Percentiles rank a stretch among this genome's conserved stretches.
Conservation (phyloP, 768 basidiomycete species). For the Boletellus ananas region DNA sequence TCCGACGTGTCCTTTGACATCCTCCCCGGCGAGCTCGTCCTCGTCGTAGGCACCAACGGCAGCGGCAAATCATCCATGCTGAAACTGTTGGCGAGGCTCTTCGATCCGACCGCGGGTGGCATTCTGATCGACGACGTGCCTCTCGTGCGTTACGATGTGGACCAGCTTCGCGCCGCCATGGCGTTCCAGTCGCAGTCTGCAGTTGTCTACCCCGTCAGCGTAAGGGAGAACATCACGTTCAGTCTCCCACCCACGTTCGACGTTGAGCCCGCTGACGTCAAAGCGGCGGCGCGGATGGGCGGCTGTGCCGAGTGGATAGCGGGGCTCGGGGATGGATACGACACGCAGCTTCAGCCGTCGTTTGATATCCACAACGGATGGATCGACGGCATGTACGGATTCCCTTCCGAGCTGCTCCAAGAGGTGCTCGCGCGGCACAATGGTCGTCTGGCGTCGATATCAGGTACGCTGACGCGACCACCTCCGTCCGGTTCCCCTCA, state of each 20-base stretch:
- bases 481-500: too few relatives aligned
- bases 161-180: slow-evolving; percentile 42
- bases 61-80: slow-evolving; percentile 36
- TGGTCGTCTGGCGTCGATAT: slow-evolving; percentile 22
- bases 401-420: slow-evolving; percentile 18
- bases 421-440: slow-evolving; percentile 21
- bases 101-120: slow-evolving; percentile 42
- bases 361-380: slow-evolving; percentile 20
- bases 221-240: slow-evolving; percentile 42
- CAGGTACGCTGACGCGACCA: slow-evolving; percentile 6
- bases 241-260: slow-evolving; percentile 19
- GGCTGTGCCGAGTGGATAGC: slow-evolving; percentile 32
- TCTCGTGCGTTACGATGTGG: slow-evolving; percentile 34
- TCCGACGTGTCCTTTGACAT: slow-evolving; percentile 27
- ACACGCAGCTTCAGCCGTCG: slow-evolving; percentile 29
- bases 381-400: slow-evolving; percentile 17
- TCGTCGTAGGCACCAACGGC: slow-evolving; percentile 30
- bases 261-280: slow-evolving; percentile 18
- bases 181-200: slow-evolving; percentile 50
- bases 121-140: slow-evolving; percentile 43
- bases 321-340: slow-evolving; percentile 30
- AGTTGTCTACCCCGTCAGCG: slow-evolving; percentile 43
- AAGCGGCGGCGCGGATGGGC: slow-evolving; percentile 32
- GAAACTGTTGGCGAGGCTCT: slow-evolving; percentile 47
- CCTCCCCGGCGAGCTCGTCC: slow-evolving; percentile 27